Base-by-base conservation (phyloP, 306 rosid species). In the Gillenia trifoliata region DNA sequence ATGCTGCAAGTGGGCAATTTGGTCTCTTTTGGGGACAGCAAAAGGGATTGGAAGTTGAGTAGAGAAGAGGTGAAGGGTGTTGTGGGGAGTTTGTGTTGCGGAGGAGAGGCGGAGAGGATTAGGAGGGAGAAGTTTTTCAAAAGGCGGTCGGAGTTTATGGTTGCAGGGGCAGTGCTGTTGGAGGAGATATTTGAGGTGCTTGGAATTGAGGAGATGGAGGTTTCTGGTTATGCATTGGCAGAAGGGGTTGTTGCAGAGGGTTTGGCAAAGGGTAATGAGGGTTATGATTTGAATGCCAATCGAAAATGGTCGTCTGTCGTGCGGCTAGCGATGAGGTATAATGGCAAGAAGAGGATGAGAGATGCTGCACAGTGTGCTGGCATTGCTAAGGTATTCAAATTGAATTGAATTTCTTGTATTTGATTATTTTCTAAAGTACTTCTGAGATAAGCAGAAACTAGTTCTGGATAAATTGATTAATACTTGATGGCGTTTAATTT, bases 121-220 rank as follows among this genome's bases (percentile, higher is more conserved):
- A 59, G 49, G 76, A 80, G 79, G 31, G 84, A 76, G 5, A 8
- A 19, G 43, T 54, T 79, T 34, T 84, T 80, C 19, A 38, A 62
- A 56, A 69, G 82, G 68, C 75, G 78, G 55, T 73, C 80, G 0
- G 84, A 80, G 74, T 84, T 84, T 66, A 77, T 80, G 8, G 72
- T 77, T 34, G 82, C 82, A 1, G 82, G 87, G 73, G 78, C 82
- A 8, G 78, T 84, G 66, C 45, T 80, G 16, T 63, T 84, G 77
- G 75, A 84, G 55, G 80, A 80, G 79, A 84, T 80, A 64, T 80
- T 80, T 55, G 79, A 69, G 66, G 73, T 73, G 29, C 71, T 84
- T 72, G 80, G 77, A 8, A 68, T 84, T 69, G 68, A 70, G 82
- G 72, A 73, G 40, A 77, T 84, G 87, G 75, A 77, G 68, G 80